Conservation (phyloP, 208 protist genomes). For the Porcisia hertigi region DNA sequence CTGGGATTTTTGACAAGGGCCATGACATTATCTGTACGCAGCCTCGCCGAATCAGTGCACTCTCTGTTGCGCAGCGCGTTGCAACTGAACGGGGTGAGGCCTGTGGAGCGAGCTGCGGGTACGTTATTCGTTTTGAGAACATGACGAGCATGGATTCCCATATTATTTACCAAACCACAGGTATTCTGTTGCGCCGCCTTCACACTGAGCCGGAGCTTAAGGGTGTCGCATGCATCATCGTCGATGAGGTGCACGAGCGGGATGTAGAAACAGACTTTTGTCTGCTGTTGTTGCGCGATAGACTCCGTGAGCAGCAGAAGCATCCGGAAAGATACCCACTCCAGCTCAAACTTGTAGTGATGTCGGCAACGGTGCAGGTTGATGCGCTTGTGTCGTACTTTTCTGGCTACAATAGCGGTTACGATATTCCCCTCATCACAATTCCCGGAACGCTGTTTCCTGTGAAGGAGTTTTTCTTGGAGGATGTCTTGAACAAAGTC, state of each 20-base stretch:
- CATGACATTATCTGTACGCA: conserved; percentile 85
- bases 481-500: conserved; percentile 71
- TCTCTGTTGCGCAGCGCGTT: conserved; percentile 91
- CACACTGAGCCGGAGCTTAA: conserved; percentile 92
- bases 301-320: conserved; percentile 51
- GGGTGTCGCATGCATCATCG: conserved; percentile 80
- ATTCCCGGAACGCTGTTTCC: conserved; percentile 87
- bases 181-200: conserved; percentile 97
- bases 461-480: conserved; percentile 86
- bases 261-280: conserved; percentile 87
- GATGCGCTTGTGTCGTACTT: conserved; percentile 78
- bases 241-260: conserved; percentile 91
- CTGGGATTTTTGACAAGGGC: conserved; percentile 59
- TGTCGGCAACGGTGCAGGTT: conserved; percentile 93
- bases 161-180: conserved; percentile 99
- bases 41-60: conserved; percentile 88
- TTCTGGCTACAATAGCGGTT: conserved; percentile 29
- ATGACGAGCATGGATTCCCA: conserved; percentile 76
- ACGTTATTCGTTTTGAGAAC: conserved; percentile 90
- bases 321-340: conserved; percentile 41
- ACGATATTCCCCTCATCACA: conserved; percentile 57
- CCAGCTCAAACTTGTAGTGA: conserved; percentile 97
- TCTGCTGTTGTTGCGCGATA: conserved; percentile 74
- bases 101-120: conserved; percentile 88
- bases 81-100: conserved; percentile 81